Evolutionary conservation across 1,139 yeast genomes (phyloP), one percentile per base, ranked within the genome.

Genomic region (Fermentozyma sake): DNA sequence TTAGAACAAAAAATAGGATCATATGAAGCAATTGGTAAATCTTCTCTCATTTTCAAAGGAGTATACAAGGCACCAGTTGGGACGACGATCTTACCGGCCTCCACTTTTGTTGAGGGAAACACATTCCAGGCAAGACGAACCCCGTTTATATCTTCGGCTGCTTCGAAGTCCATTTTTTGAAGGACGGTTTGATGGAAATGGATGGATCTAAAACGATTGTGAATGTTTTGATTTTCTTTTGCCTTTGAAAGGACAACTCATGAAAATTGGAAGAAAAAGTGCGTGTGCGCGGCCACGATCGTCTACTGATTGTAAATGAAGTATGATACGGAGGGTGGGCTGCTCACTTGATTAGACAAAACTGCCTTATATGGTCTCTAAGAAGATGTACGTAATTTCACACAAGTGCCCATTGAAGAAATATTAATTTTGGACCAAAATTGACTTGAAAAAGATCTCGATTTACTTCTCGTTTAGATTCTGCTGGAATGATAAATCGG

Each of bases 21-120:
- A 55, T 91, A 87, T 44, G 77, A 78, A 31, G 94, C 91, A 29
- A 83, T 61, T 12, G 91, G 81, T 41, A 89, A 66, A 41, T 82
- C 91, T 35, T 82, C 82, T 45, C 87, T 74, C 34, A 73, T 76
- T 52, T 84, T 77, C 46, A 93, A 72, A 9, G 99, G 99, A 10
- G 97, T 87, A 65, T 89, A 91, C 40, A 91, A 64, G 34, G 96
- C 84, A 21, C 97, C 95, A 18, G 93, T 80, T 11, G 99, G 98
- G 20, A 91, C 93, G 14, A 91, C 95, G 46, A 89, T 82, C 44
- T 93, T 84, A 44, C 79, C 79, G 12, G 96, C 94, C 58, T 91
- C 99, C 28, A 78, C 75, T 48, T 87, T 80, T 30, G 96, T 84
- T 28, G 86, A 79, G 18, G 98, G 98, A 35, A 67, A 64, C 19